phyloP scores from a whole-genome alignment of 2,329 filamentous ascomycete species.

The Exserohilum rostratum region DNA sequence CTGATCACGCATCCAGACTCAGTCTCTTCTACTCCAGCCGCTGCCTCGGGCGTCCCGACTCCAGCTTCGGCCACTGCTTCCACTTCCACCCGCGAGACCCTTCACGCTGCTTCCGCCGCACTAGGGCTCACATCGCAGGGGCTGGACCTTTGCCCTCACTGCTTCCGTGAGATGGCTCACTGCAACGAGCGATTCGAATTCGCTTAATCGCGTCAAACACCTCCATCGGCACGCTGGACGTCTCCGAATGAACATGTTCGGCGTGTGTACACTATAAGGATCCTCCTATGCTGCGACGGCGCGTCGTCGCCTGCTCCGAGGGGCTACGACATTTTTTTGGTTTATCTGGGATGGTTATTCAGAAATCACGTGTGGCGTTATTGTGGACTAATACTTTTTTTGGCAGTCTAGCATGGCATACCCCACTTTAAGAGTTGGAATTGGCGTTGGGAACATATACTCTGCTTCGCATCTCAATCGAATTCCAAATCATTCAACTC shows the following conservation, averaged over 20 bases:
- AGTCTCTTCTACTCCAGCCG: slow-evolving; percentile 31
- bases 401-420: background rate
- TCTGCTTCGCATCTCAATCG: slow-evolving; percentile 8
- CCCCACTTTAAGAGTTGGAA: slow-evolving; percentile 8
- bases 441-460: background rate
- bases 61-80: slow-evolving; percentile 21
- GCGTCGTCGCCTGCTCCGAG: background rate
- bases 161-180: slow-evolving; percentile 35
- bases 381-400: background rate
- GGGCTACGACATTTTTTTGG: slow-evolving; percentile 2
- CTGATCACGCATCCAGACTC: slow-evolving; percentile 24
- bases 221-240: background rate
- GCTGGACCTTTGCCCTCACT: slow-evolving; percentile 35
- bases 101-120: slow-evolving; percentile 28
- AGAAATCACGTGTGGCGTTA: slow-evolving; percentile 3
- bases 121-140: slow-evolving; percentile 26
- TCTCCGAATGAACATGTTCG: too few species aligned
- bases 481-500: background rate
- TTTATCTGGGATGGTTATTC: background rate
- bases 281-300: background rate
- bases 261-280: background rate
- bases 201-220: slow-evolving; percentile 11
- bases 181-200: slow-evolving; percentile 36
- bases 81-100: slow-evolving; percentile 28
- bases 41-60: slow-evolving; percentile 28